Evolutionary conservation across 345 rosid genomes (phyloP).

Genomic region (Hibiscus tridactylites): DNA sequence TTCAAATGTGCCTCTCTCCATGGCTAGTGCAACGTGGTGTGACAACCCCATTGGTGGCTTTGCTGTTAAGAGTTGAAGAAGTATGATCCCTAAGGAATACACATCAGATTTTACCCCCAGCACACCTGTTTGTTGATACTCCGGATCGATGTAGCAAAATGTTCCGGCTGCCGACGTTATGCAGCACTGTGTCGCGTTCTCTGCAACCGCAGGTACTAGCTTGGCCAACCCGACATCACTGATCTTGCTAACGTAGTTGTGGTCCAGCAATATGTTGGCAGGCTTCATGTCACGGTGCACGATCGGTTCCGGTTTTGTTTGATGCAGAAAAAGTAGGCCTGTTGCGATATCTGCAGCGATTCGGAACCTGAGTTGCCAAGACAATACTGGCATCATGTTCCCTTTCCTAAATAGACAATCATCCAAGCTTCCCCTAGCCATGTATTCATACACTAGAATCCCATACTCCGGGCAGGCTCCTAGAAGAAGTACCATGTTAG

Average conservation of each 20-base stretch:
- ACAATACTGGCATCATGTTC: constrained; percentile 43
- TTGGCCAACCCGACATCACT: constrained; percentile 84
- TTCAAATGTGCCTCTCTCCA: constrained; percentile 46
- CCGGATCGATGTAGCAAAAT: constrained; percentile 91
- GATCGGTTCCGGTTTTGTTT: constrained; percentile 90
- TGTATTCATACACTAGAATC: constrained; percentile 73
- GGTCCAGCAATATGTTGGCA: constrained; percentile 76
- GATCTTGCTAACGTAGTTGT: constrained; percentile 72
- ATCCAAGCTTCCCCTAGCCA: constrained; percentile 88
- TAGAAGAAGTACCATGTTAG: constrained; percentile 87
- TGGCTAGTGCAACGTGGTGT: constrained; percentile 39
- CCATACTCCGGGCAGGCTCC: constrained; percentile 97
- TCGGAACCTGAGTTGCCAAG: constrained; percentile 83
- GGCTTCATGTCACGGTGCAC: constrained; percentile 98
- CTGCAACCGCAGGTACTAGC: constrained; percentile 76
- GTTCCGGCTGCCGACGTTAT: constrained; percentile 84
- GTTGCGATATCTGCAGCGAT: constrained; percentile 82
- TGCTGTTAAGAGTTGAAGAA: constrained; percentile 74
- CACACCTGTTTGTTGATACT: constrained; percentile 94
- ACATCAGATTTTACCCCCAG: constrained; percentile 86
- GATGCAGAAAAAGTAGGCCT: constrained; percentile 86
- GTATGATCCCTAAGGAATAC: constrained; percentile 75
- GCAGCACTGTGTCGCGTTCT: constrained; percentile 62
- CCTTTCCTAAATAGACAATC: constrained; percentile 54
- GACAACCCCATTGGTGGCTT: constrained; percentile 71